Conservation (phyloP, 116 monocot species). For the Phalaenopsis hybrid region DNA sequence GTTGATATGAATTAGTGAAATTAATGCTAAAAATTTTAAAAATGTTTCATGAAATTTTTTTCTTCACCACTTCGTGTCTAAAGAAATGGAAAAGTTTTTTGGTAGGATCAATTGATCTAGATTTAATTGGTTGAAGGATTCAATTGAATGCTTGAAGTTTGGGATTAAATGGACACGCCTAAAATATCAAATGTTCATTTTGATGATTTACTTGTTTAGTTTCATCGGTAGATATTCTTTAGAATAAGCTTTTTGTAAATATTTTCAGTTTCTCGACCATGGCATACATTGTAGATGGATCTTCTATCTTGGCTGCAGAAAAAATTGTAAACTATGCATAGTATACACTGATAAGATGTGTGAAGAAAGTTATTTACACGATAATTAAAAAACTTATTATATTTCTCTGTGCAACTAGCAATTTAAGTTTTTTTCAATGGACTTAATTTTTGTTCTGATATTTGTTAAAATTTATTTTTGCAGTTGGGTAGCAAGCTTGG, state of each 20-base stretch:
- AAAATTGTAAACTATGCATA: not conserved
- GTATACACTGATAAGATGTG: not conserved
- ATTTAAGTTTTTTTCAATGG: not conserved
- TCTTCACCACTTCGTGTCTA: too few species aligned
- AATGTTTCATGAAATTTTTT: too few species aligned
- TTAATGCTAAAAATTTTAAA: too few species aligned
- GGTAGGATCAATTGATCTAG: too few species aligned
- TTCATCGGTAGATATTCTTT: not conserved
- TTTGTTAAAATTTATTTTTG: not conserved
- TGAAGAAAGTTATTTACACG: not conserved
- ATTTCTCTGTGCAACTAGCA: not conserved
- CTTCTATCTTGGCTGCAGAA: not conserved
- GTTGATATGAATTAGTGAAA: too few species aligned
- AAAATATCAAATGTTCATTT: too few species aligned
- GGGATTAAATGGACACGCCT: too few species aligned
- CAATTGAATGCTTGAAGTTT: too few species aligned
- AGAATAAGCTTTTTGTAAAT: not conserved
- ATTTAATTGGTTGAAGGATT: too few species aligned
- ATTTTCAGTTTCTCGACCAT: not conserved
- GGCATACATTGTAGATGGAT: not conserved
- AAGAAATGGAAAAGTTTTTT: too few species aligned
- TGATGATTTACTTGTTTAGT: not conserved
- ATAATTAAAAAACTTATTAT: not conserved
- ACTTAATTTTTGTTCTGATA: not conserved
- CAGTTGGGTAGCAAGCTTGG: conserved; percentile 23